A percentile compares a stretch with the other conserved stretches of the same genome.
Conservation (phyloP, 441 rosid genomes). For the Codiaeum variegatum region DNA sequence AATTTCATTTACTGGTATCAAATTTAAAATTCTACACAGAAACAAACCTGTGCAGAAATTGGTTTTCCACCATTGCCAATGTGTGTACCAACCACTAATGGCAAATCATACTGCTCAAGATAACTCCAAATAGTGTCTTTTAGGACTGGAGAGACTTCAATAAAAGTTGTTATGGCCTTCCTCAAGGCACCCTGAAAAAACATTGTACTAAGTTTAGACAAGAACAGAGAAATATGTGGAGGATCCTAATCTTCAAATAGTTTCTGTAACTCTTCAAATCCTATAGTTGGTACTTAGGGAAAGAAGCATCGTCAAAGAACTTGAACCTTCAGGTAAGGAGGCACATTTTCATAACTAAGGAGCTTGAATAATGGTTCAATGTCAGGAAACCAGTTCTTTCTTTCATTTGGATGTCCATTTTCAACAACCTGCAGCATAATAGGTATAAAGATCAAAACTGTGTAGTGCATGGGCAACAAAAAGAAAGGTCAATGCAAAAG, state of each 20-base stretch:
- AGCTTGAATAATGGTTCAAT: slow-evolving; percentile 95
- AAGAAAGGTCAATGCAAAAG: too few species aligned
- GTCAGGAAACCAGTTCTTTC: slow-evolving; percentile 89
- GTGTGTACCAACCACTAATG: slow-evolving; percentile 73
- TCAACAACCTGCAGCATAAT: slow-evolving; percentile 60
- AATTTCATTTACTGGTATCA: slow-evolving; percentile 16
- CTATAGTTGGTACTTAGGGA: slow-evolving; percentile 10
- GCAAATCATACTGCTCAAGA: slow-evolving; percentile 95
- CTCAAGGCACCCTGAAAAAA: slow-evolving; percentile 82
- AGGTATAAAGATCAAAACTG: slow-evolving; percentile 7
- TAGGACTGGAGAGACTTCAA: slow-evolving; percentile 64
- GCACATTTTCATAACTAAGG: slow-evolving; percentile 93
- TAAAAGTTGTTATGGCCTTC: slow-evolving; percentile 71
- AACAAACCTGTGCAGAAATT: slow-evolving; percentile 58
- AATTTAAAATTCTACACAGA: slow-evolving; percentile 12
- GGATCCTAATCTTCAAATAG: slow-evolving; percentile 12
- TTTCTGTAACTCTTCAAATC: slow-evolving; percentile 16
- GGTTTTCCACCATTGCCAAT: slow-evolving; percentile 55
- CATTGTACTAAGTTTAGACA: slow-evolving; percentile 16
- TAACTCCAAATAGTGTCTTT: slow-evolving; percentile 83
- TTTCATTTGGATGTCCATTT: slow-evolving; percentile 80
- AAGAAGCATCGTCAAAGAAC: slow-evolving; percentile 21
- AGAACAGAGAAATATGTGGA: background rate
- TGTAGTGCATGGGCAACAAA: background rate
- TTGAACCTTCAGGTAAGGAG: slow-evolving; percentile 83